phyloP scores from a whole-genome alignment of 148 eudicot species.

The Vaccinium vitisidaea region DNA sequence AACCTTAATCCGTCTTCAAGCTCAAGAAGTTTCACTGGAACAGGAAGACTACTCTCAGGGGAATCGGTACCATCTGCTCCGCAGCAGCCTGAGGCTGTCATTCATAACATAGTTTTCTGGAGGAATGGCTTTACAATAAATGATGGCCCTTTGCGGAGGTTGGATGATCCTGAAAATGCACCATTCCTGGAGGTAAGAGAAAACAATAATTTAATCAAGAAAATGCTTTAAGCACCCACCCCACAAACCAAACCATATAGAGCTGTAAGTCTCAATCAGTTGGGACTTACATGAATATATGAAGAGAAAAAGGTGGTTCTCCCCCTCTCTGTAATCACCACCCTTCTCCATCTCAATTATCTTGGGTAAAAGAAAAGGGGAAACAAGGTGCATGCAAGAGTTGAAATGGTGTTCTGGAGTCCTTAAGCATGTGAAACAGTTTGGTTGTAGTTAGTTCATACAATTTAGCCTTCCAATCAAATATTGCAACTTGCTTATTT shows the following conservation, averaged over 20 bases:
- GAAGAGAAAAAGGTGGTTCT: neutral
- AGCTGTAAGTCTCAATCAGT: too few species aligned
- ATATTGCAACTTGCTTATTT: neutral
- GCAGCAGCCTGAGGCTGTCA: constrained; percentile 66
- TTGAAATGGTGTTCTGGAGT: neutral
- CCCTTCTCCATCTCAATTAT: neutral
- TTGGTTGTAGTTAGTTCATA: neutral
- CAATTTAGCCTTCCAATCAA: neutral
- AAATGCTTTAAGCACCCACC: neutral
- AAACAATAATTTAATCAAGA: neutral
- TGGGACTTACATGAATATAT: neutral
- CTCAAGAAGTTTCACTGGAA: constrained; percentile 80
- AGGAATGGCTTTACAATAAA: constrained; percentile 81
- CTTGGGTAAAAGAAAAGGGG: too few species aligned
- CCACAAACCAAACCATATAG: too few species aligned
- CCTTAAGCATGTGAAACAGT: neutral
- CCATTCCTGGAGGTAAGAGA: constrained; percentile 67
- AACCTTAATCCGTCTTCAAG: constrained; percentile 64
- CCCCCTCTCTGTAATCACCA: neutral
- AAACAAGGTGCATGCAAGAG: neutral
- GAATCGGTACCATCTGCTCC: constrained; percentile 60
- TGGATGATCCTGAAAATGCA: constrained; percentile 92
- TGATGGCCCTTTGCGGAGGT: constrained; percentile 84
- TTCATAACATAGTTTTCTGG: constrained; percentile 87
- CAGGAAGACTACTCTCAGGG: constrained; percentile 78